Base-by-base conservation (phyloP, 495 filamentous ascomycete species). In the Annulohypoxylon bovei region DNA sequence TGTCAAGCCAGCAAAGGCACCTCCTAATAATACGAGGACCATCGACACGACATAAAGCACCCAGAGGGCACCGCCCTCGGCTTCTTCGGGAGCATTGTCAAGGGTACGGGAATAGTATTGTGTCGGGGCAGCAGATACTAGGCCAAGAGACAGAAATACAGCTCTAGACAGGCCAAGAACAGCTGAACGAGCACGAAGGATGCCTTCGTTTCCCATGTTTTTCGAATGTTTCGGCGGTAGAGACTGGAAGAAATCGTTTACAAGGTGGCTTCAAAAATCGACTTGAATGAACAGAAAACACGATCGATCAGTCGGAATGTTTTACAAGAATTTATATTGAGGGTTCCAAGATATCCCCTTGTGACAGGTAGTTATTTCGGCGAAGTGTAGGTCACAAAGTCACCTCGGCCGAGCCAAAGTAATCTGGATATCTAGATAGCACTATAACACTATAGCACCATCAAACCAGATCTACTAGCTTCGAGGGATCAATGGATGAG, bases 1-100 rank as follows among this genome's bases (percentile, higher is more conserved):
- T 35, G 95, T 99, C 76, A 99, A 83, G 27, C 95, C 95, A 11
- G 95, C 96, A 80, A 99, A 99, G n/a, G 91, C 92, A 33, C 95
- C 95, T 47, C 95, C 95, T 3, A 90, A 84, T 61, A 98, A 83
- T 8, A 98, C 95, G 42, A 99, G 84, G 28, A 88, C 59, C 33
- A 80, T 50, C 7, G 82, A 84, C 9, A 78, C 75, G 35, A 79
- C 73, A 40, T 81, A 82, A 58, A 84, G 78, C 62, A 84, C 79
- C 80, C 78, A 81, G 8, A 81, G 73, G 55, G 77, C 71, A n/a
- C 76, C 78, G 39, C 77, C 82, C 18, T 80, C 80, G 25, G 70
- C 75, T 60, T 83, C 76, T 58, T 83, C 80, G 53, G 75, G 78
- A 11, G 62, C 75, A 57, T 79, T 72, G 27, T 75, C 77, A 42